Evolutionary conservation across 2,329 filamentous ascomycete genomes (phyloP).

Genomic region (Ophiosphaerella herpotricha): DNA sequence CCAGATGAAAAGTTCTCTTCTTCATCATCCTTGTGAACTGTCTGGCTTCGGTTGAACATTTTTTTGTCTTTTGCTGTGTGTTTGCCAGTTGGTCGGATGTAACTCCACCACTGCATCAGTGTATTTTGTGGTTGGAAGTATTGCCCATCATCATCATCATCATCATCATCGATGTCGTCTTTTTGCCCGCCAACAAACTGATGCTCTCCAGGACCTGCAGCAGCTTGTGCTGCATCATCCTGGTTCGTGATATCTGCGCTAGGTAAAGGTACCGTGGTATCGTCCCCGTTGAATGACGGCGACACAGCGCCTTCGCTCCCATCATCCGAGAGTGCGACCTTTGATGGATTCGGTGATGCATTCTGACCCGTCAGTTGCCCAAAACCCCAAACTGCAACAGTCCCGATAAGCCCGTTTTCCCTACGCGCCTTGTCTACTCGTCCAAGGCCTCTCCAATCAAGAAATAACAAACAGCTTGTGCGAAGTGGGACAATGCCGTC

Average conservation of each 20-base stretch:
- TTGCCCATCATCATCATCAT: conserved; percentile 15
- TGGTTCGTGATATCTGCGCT: conserved; percentile 67
- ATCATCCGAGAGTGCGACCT: conserved; percentile 33
- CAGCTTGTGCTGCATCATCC: conserved; percentile 62
- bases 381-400: conserved; percentile 92
- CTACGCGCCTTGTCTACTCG: conserved; percentile 92
- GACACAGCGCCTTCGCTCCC: conserved; percentile 34
- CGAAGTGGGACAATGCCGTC: conserved; percentile 94
- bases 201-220: conserved; percentile 35
- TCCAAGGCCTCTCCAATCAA: conserved; percentile 94
- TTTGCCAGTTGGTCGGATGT: conserved; percentile 70
- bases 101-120: conserved; percentile 66
- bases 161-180: conserved; percentile 18
- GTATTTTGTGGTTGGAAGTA: conserved; percentile 45
- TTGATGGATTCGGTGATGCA: conserved; percentile 62
- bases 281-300: conserved; percentile 41
- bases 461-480: conserved; percentile 92
- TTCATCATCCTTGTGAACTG: conserved; percentile 30
- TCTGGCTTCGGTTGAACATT: conserved; percentile 50
- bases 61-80: conserved; percentile 71
- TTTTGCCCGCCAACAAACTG: conserved; percentile 37
- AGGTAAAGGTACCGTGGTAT: conserved; percentile 70
- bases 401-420: conserved; percentile 90
- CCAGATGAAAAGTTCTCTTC: conserved; percentile 15
- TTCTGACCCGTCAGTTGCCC: conserved; percentile 80